phyloP scores from a whole-genome alignment of 192 early-diverging fungal genomes.

The Chytriomyces hyalinus region DNA sequence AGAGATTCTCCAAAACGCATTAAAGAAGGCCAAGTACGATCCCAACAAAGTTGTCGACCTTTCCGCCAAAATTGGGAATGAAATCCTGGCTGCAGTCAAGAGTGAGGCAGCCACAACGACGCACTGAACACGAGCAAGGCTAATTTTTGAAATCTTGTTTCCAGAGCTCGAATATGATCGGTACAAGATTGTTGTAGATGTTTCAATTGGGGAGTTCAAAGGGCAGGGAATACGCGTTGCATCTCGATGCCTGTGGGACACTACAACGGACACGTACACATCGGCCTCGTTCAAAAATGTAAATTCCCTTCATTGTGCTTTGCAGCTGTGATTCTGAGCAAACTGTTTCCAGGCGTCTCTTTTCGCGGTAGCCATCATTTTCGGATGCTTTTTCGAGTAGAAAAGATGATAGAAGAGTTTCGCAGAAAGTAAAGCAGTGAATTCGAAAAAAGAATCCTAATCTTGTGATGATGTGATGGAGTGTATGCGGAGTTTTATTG shows the following conservation, averaged over 20 bases:
- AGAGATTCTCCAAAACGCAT: slow-evolving; percentile 47
- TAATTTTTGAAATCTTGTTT: slow-evolving; percentile 5
- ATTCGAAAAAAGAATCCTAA: not conserved
- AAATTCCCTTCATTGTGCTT: slow-evolving; percentile 20
- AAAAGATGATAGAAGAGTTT: not conserved
- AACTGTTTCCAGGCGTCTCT: slow-evolving; percentile 46
- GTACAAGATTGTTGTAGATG: slow-evolving; percentile 65
- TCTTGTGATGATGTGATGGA: too few species aligned
- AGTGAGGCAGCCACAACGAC: slow-evolving; percentile 41
- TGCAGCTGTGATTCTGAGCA: not conserved
- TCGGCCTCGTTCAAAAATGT: slow-evolving; percentile 65
- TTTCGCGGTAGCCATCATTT: slow-evolving; percentile 61
- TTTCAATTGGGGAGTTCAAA: slow-evolving; percentile 64
- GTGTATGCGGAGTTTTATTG: too few species aligned
- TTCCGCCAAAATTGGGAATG: slow-evolving; percentile 53
- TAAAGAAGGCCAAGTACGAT: slow-evolving; percentile 62
- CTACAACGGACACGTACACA: slow-evolving; percentile 55
- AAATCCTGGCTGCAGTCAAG: slow-evolving; percentile 60
- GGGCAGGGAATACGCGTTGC: slow-evolving; percentile 64
- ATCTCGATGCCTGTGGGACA: slow-evolving; percentile 60
- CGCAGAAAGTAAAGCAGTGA: not conserved
- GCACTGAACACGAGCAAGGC: not conserved
- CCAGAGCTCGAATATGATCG: slow-evolving; percentile 61
- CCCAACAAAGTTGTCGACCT: slow-evolving; percentile 54
- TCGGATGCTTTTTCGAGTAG: slow-evolving; percentile 58